These are phyloP conservation scores for Aspergillus sp. DNA, from an alignment of 2,329 filamentous ascomycete species.

Conservation along the genomic window DNA sequence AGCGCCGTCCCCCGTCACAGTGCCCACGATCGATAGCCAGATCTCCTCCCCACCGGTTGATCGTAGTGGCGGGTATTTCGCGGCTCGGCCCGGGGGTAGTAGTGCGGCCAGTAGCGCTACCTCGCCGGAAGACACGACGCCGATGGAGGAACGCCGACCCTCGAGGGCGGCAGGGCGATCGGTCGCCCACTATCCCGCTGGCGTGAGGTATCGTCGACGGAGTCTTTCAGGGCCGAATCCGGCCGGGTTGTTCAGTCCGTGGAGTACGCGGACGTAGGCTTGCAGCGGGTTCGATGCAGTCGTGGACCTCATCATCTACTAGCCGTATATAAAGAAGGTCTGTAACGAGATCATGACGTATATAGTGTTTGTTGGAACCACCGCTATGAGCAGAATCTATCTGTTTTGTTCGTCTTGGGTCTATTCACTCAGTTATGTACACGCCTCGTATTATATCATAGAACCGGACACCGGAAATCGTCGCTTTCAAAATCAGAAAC, in stretches of 20 bases:
- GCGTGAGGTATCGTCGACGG: slow-evolving; percentile 23
- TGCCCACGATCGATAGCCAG: slow-evolving; percentile 8
- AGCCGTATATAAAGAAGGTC: too few species aligned
- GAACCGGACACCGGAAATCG: background rate
- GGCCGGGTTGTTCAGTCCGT: background rate
- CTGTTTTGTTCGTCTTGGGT: background rate
- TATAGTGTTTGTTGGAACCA: background rate
- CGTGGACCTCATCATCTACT: too few species aligned
- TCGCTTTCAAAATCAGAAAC: background rate
- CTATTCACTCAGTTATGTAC: background rate
- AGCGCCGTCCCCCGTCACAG: slow-evolving; percentile 5
- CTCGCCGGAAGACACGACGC: slow-evolving; percentile 15
- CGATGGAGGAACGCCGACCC: slow-evolving; percentile 19
- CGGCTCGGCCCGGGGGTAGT: slow-evolving; percentile 12
- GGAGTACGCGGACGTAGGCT: background rate
- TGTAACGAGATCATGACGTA: background rate
- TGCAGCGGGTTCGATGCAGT: too few species aligned
- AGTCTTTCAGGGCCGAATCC: background rate
- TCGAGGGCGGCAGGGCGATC: slow-evolving; percentile 13
- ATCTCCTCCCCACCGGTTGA: slow-evolving; percentile 12
- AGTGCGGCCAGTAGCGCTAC: slow-evolving; percentile 17
- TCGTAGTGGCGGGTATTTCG: slow-evolving; percentile 20
- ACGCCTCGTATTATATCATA: background rate
- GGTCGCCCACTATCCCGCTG: slow-evolving; percentile 25
- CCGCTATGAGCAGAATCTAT: background rate